phyloP scores from a whole-genome alignment of 345 rosid genomes.

The Camelina sativa region DNA sequence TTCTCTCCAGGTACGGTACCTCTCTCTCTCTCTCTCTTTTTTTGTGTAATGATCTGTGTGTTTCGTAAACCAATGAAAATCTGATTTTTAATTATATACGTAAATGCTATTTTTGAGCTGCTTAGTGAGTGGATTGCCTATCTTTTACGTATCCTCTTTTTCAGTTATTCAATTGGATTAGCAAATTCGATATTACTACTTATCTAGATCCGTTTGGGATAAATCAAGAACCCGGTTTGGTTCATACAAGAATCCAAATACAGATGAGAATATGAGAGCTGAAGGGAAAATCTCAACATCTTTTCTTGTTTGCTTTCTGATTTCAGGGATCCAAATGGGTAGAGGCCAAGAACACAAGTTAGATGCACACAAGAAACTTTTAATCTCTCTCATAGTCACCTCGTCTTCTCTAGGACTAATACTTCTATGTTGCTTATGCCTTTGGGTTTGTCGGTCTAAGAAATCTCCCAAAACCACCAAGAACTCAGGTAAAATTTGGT shows the following conservation, averaged over 20 bases:
- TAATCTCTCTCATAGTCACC: conserved; percentile 55
- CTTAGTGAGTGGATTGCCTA: background rate
- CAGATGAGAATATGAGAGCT: background rate
- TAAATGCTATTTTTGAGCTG: conserved; percentile 13
- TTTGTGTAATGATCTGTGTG: conserved; percentile 9
- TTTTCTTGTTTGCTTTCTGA: conserved; percentile 30
- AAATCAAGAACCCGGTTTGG: conserved; percentile 5
- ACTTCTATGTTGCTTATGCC: conserved; percentile 26
- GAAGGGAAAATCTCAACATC: background rate
- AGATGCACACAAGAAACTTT: conserved; percentile 57
- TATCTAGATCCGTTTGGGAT: background rate
- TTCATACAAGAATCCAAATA: background rate
- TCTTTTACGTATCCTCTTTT: conserved; percentile 29
- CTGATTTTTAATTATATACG: background rate
- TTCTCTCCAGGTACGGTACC: conserved; percentile 66
- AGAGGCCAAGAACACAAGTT: conserved; percentile 52
- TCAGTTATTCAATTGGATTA: conserved; percentile 10
- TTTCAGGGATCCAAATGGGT: conserved; percentile 55
- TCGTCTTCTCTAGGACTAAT: conserved; percentile 53
- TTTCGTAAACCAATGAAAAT: conserved; percentile 15
- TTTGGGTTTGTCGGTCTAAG: conserved; percentile 38
- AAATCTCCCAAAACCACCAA: conserved; percentile 48
- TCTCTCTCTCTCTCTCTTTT: background rate
- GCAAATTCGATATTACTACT: background rate
- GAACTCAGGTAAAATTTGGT: conserved; percentile 51